Conservation (phyloP, 2,329 filamentous ascomycete species). For the Aspergillus melleus region DNA sequence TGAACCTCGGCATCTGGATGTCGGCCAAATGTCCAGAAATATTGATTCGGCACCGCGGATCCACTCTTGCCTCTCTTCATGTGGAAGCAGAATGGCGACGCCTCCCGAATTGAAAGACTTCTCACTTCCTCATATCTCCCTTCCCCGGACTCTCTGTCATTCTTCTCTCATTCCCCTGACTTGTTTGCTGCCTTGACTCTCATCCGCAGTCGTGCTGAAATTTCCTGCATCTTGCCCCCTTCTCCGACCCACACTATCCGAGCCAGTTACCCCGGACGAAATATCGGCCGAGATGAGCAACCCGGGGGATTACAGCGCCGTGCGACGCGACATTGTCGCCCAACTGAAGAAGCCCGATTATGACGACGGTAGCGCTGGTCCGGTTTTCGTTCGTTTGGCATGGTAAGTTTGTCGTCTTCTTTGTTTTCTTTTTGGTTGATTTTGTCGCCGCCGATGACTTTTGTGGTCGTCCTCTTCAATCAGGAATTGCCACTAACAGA, state of each 20-base stretch:
- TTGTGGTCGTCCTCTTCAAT: background rate
- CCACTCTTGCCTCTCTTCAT: constrained; percentile 31
- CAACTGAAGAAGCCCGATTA: constrained; percentile 62
- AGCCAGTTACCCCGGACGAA: constrained; percentile 12
- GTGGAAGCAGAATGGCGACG: constrained; percentile 26
- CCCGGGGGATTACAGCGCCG: constrained; percentile 46
- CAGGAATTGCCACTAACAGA: constrained; percentile 6
- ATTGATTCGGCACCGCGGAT: constrained; percentile 29
- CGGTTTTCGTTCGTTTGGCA: constrained; percentile 63
- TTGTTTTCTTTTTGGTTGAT: background rate
- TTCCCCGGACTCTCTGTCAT: constrained; percentile 2
- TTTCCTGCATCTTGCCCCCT: background rate
- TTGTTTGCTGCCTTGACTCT: background rate
- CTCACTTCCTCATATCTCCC: constrained; percentile 4
- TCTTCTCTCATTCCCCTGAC: background rate
- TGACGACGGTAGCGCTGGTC: constrained; percentile 65
- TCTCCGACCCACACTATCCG: constrained; percentile 2
- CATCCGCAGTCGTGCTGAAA: background rate
- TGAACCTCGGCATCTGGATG: constrained; percentile 33
- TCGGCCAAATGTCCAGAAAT: constrained; percentile 10
- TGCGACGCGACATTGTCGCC: constrained; percentile 55
- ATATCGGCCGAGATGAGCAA: constrained; percentile 38
- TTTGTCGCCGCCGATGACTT: background rate
- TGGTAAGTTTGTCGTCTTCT: constrained; percentile 46
- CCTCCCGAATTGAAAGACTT: constrained; percentile 8